Evolutionary conservation across 305 asterid genomes (phyloP), one percentile per base, ranked within the genome.

Genomic region (Rubia occidens): DNA sequence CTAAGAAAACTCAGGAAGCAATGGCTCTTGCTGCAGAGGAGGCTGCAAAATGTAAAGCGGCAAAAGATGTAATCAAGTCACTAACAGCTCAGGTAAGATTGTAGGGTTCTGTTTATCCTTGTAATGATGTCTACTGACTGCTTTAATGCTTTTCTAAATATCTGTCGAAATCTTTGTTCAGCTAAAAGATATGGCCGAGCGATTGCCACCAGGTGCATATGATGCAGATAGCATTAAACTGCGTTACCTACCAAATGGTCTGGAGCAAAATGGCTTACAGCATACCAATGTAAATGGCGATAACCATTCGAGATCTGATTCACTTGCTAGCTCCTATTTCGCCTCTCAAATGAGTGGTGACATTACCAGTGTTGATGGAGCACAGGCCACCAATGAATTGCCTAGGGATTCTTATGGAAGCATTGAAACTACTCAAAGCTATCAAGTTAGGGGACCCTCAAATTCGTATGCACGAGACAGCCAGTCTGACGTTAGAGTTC

Each of bases 101-200:
- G 61, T 68, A 40, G 29, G 62, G 37, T 43, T 63, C 40, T 69
- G 67, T 72, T 55, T 32, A 6, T 56, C 54, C 40, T 15, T 69
- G 32, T 74, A 18, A 13, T 32, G 58, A 39, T 44, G 37, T 62
- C 20, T 54, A 11, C 10, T 54, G 20, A 32, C 45, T 21, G 64
- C 37, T 51, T 63, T 3, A 26, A 21, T 71, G 26, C 43, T 58
- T 49, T 71, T 60, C 71, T 72, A 32, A 71, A 53, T 10, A 76
- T 70, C 58, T 24, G 9, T 49, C 20, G 42, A 11, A n/a, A 35
- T 60, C 8, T 66, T 71, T 56, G 24, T 69, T 71, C 90, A 94
- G 99, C 90, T 94, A 66, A 94, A 91, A 82, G 96, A 94, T 75
- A 88, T 94, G 96, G 97, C 99, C 0, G 96, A 88, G 82, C 86